Evolutionary conservation across 495 filamentous ascomycete genomes (phyloP).

Genomic region (Neurospora tetraspora): DNA sequence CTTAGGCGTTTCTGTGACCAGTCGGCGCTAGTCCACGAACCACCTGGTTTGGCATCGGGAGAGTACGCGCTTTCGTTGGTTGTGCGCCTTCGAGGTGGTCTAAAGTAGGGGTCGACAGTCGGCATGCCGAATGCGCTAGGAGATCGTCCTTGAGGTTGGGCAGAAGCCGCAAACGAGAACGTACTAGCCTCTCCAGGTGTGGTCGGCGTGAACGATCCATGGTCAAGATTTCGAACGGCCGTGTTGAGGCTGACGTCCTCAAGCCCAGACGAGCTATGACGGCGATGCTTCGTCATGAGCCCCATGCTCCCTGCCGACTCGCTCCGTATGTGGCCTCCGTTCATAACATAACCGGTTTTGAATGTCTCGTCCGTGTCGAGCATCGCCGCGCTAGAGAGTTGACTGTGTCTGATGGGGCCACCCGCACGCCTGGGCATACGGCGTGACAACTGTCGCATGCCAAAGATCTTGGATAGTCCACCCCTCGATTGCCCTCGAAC

Average conservation of each 20-base stretch:
- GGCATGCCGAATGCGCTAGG: slow-evolving; percentile 37
- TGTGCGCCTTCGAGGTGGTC: slow-evolving; percentile 61
- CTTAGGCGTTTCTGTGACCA: slow-evolving; percentile 37
- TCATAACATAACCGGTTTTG: slow-evolving; percentile 51
- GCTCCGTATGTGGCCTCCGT: slow-evolving; percentile 63
- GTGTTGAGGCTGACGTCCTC: slow-evolving; percentile 33
- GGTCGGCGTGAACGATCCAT: slow-evolving; percentile 52
- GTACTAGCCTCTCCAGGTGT: slow-evolving; percentile 58
- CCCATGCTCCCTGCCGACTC: slow-evolving; percentile 72
- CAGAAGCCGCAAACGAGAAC: slow-evolving; percentile 57
- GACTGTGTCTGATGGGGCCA: slow-evolving; percentile 56
- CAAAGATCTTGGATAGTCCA: slow-evolving; percentile 84
- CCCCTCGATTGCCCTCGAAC: slow-evolving; percentile 63
- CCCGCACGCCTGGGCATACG: slow-evolving; percentile 51
- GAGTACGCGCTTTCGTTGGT: slow-evolving; percentile 42
- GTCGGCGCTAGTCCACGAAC: slow-evolving; percentile 43
- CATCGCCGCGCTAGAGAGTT: slow-evolving; percentile 74
- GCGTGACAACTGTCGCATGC: slow-evolving; percentile 81
- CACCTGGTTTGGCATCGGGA: slow-evolving; percentile 26
- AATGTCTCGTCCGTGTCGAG: slow-evolving; percentile 52
- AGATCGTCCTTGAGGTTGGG: slow-evolving; percentile 24
- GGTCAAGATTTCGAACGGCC: slow-evolving; percentile 22
- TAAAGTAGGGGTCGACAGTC: slow-evolving; percentile 67
- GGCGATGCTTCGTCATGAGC: slow-evolving; percentile 43
- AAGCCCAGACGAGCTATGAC: slow-evolving; percentile 34